Percentiles rank a stretch among this genome's conserved stretches.
Conservation (phyloP, 2,329 filamentous ascomycete species). For the Lecanosticta acicola region DNA sequence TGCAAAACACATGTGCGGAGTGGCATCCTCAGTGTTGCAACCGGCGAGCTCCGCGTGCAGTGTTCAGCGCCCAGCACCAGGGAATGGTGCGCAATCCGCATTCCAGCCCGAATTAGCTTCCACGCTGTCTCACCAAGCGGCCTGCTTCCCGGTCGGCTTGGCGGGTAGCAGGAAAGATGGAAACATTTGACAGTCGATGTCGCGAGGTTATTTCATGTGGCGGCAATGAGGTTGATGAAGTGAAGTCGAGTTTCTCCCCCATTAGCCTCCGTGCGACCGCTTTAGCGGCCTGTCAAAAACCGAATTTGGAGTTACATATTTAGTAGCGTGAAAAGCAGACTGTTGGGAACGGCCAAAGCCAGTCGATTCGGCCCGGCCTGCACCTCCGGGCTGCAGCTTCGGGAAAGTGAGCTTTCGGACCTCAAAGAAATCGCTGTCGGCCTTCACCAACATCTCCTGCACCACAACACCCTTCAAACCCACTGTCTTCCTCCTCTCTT, state of each 20-base stretch:
- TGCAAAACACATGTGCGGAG: too few relatives aligned
- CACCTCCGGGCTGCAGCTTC: too few relatives aligned
- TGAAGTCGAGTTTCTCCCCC: not conserved
- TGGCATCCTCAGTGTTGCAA: too few relatives aligned
- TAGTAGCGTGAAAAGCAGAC: not conserved
- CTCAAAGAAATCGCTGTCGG: not conserved
- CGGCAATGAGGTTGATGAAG: not conserved
- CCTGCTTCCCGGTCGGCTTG: too few relatives aligned
- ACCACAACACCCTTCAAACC: constrained; percentile 4
- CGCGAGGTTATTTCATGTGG: not conserved
- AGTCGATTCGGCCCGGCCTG: not conserved
- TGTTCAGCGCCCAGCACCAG: too few relatives aligned
- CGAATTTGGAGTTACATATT: too few relatives aligned
- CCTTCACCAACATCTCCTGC: not conserved
- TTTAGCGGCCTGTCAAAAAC: too few relatives aligned
- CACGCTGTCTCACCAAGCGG: not conserved
- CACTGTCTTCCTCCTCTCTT: constrained; percentile 3
- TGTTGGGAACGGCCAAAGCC: not conserved
- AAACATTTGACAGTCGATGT: not conserved
- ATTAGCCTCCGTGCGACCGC: not conserved
- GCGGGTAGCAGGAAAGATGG: not conserved
- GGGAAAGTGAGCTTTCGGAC: constrained; percentile 1
- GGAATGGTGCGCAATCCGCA: not conserved
- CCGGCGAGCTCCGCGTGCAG: too few relatives aligned
- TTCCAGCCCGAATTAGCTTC: not conserved